Base-by-base conservation (phyloP, 768 basidiomycete species). In the Termitomyces heimii region DNA sequence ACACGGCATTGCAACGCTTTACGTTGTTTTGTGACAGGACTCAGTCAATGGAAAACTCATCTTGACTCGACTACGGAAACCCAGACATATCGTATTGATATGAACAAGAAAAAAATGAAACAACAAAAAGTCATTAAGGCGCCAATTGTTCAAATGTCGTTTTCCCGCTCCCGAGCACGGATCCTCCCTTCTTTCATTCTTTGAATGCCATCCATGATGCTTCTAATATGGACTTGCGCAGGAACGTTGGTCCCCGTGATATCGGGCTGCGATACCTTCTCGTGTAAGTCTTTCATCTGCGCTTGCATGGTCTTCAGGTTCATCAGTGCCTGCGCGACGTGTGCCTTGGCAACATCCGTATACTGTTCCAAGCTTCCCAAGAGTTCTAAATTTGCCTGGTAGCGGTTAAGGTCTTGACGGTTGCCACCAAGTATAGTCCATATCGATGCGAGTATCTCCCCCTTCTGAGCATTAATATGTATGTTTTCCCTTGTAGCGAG, bases 381-480 rank as follows among this genome's bases (percentile, higher is more conserved):
- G 42, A 83, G 66, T 24, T 55, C 64, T 14, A 74, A 67, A 55
- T 77, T 74, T 22, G 63, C 60, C 34, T 72, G 62, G 54, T 73
- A 70, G 16, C 68, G 65, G 16, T 65, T 67, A 50, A 78, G 57
- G 31, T 67, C 57, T 40, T 56, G 63, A n/a, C 62, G 67, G 59
- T 83, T 82, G 22, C 76, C 71, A 1, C 82, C 82, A 6, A 83
- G 63, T 28, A 24, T 64, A 29, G 81, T 78, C 82, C 82, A 82
- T n/a, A 82, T 71, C 39, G 74, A 62, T 1, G 74, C 71, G 52
- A 84, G 73, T n/a, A 82, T 64, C 45, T 75, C 61, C 8, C 70
- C 69, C 45, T 67, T 68, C 58, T 68, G 73, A 2, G 56, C 42
- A 2, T 63, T 62, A 12, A 74, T 65, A 40, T 69, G 54, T 2